Evolutionary conservation across 2,329 filamentous ascomycete species (phyloP).

Genomic region (Tolypocladium ophioglossoides): DNA sequence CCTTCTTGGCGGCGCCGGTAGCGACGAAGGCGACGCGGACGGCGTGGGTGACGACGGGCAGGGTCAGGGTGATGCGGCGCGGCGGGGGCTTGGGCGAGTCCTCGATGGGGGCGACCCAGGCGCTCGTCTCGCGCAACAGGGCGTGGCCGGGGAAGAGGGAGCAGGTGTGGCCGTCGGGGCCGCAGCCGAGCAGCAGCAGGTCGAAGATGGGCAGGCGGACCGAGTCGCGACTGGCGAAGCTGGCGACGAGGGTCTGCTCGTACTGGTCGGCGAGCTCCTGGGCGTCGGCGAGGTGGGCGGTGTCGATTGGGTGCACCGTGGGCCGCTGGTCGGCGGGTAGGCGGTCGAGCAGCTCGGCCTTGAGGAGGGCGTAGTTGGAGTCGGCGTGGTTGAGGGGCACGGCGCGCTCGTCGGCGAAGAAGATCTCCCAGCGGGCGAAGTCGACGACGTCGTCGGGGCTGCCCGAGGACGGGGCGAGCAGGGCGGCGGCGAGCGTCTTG

Average conservation of each 20-base stretch:
- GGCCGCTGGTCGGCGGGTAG: slow-evolving; percentile 61
- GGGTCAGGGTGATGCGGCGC: slow-evolving; percentile 79
- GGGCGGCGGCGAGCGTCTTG: slow-evolving; percentile 73
- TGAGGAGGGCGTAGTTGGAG: slow-evolving; percentile 86
- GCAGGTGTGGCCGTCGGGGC: slow-evolving; percentile 95
- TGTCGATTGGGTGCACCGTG: slow-evolving; percentile 69
- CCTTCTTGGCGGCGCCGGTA: slow-evolving; percentile 82
- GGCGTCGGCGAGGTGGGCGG: slow-evolving; percentile 54
- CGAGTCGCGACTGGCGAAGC: slow-evolving; percentile 85
- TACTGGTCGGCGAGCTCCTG: slow-evolving; percentile 93
- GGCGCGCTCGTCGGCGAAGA: slow-evolving; percentile 95
- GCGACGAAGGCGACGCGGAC: slow-evolving; percentile 85
- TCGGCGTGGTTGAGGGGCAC: slow-evolving; percentile 86
- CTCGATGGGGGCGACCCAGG: slow-evolving; percentile 86
- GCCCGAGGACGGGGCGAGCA: slow-evolving; percentile 47
- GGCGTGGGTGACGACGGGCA: slow-evolving; percentile 83
- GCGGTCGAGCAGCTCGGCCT: slow-evolving; percentile 80
- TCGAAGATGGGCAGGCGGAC: slow-evolving; percentile 95
- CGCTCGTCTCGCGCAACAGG: slow-evolving; percentile 72
- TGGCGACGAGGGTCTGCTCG: slow-evolving; percentile 74
- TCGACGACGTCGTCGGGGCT: slow-evolving; percentile 51
- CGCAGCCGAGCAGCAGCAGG: slow-evolving; percentile 83
- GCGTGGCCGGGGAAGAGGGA: slow-evolving; percentile 87
- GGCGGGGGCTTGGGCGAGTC: slow-evolving; percentile 93
- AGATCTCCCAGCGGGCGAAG: slow-evolving; percentile 91